Percentiles rank a stretch among this genome's conserved stretches.
These are phyloP conservation scores for Colletotrichum sp. DNA, from an alignment of 2,329 filamentous ascomycete genomes.

Conservation along the genomic window DNA sequence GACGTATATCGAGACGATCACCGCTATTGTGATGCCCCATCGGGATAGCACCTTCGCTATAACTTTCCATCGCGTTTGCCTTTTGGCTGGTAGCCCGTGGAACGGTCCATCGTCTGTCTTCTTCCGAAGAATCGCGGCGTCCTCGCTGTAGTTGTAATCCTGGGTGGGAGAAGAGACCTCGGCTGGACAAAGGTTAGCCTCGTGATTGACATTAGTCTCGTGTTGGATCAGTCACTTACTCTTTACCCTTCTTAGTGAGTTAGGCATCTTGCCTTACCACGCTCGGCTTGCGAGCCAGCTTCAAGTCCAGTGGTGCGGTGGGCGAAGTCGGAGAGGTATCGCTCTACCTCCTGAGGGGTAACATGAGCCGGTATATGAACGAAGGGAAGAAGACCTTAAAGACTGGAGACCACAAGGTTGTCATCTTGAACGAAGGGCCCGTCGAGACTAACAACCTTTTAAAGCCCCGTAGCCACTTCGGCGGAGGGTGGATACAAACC, in stretches of 20 bases:
- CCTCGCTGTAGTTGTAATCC: background rate
- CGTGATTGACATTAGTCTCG: background rate
- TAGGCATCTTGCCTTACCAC: background rate
- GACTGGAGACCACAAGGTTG: background rate
- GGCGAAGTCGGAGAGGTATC: background rate
- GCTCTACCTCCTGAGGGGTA: background rate
- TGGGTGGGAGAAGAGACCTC: background rate
- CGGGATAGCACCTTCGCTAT: background rate
- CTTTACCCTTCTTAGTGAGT: background rate
- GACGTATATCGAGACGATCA: constrained; percentile 31
- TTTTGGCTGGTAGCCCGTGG: background rate
- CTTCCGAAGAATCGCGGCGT: constrained; percentile 2
- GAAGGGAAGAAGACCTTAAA: background rate
- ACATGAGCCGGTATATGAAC: background rate
- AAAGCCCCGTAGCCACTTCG: background rate
- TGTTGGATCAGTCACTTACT: background rate
- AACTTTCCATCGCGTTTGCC: background rate
- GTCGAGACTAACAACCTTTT: background rate
- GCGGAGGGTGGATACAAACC: background rate
- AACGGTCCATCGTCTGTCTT: constrained; percentile 4
- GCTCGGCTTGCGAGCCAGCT: background rate
- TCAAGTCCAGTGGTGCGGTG: background rate
- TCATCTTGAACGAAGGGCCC: background rate
- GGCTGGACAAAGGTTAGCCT: background rate
- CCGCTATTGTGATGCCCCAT: constrained; percentile 32